Conservation (phyloP, 345 rosid species). For the Heritiera littoralis region DNA sequence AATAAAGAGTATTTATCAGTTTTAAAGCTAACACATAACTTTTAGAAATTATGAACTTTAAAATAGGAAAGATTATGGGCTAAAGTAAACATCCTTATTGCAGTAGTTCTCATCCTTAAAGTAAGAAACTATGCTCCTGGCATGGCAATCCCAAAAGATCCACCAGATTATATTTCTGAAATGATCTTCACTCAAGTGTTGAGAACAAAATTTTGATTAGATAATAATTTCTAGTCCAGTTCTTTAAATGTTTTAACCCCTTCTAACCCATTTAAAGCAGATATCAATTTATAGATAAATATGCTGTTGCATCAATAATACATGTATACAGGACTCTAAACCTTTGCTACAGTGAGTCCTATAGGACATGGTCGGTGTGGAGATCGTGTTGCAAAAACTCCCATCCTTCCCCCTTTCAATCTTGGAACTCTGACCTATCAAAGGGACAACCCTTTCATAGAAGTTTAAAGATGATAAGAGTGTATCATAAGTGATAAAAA, state of each 20-base stretch:
- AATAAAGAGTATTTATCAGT: not conserved
- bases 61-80: not conserved
- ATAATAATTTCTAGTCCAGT: not conserved
- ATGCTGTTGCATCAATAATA: not conserved
- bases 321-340: constrained; percentile 24
- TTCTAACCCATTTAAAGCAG: not conserved
- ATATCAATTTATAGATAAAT: not conserved
- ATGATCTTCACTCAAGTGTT: not conserved
- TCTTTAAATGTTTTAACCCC: not conserved
- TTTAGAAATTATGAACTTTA: not conserved
- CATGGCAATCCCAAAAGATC: not conserved
- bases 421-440: constrained; percentile 92
- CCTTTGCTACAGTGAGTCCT: constrained; percentile 94
- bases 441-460: constrained; percentile 32
- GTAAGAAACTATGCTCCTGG: not conserved
- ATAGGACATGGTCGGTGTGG: constrained; percentile 96
- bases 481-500: constrained; percentile 16
- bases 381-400: constrained; percentile 88
- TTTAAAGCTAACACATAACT: not conserved
- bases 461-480: constrained; percentile 28
- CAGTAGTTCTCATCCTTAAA: not conserved
- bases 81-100: not conserved
- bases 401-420: constrained; percentile 74
- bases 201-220: not conserved
- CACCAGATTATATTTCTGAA: not conserved